Evolutionary conservation across 2,329 filamentous ascomycete species (phyloP), one percentile per base, ranked within the genome.

Genomic region (Neofusicoccum parvum): DNA sequence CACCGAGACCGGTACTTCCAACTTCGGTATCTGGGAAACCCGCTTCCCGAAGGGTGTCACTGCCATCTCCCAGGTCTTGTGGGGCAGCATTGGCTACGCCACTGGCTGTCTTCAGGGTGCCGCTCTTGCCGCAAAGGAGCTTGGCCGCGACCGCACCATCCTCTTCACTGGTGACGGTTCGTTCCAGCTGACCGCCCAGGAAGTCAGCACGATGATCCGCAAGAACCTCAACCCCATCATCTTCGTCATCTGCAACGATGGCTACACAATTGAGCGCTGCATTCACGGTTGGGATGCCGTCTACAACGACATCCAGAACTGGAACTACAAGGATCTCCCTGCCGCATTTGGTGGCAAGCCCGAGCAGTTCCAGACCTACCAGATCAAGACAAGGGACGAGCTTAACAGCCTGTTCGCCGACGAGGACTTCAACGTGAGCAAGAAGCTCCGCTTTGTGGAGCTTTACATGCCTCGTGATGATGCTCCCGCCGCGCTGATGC

Each of bases 81-180:
- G 87, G 87, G 86, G 87, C 50, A 86, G 83, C 50, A 90, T 90
- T 69, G 88, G 88, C 0, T 90, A 88, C 71, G 86, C 86, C 0
- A 84, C 89, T 4, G 87, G 87, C 27, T 82, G 87, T 3, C 83
- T 83, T 39, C 86, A 88, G 72, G 88, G 88, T 46, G 92, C 92
- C 17, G 91, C 90, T 0, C 82, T 95, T 11, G 93, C 91, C 0
- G 87, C 88, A 0, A 88, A 88, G 71, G 92, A 95, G 73, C 78
- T 80, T 43, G 82, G 80, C 4, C 76, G 78, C 39, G 82, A 86
- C 59, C 81, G 93, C 67, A 92, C 90, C 0, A 89, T 97, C 51
- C 82, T 96, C 43, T 94, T 96, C 73, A 92, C 93, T n/a, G 93
- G 93, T 27, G 93, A 97, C 72, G 93, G 93, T 34, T 92, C 89